Conservation (phyloP, 495 filamentous ascomycete species). For the Physcia stellaris region DNA sequence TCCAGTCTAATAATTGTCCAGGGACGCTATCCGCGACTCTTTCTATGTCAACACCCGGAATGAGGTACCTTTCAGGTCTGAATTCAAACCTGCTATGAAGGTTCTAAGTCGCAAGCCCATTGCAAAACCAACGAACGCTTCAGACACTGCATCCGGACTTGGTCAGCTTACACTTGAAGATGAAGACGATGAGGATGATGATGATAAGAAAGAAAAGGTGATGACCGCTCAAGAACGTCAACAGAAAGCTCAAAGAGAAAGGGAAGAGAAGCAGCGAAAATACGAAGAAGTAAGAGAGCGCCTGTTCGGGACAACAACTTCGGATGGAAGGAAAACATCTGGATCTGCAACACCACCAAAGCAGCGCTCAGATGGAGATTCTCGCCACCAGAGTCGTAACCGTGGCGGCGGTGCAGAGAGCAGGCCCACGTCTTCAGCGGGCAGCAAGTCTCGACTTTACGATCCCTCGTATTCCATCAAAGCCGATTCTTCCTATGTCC, state of each 20-base stretch:
- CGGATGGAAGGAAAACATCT: slow-evolving; percentile 33
- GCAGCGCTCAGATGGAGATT: slow-evolving; percentile 23
- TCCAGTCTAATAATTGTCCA: not conserved
- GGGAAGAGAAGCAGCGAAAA: slow-evolving; percentile 75
- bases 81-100: slow-evolving; percentile 74
- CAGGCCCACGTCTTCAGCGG: slow-evolving; percentile 32
- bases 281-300: slow-evolving; percentile 76
- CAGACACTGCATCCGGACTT: slow-evolving; percentile 43
- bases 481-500: too few relatives aligned
- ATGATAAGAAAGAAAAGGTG: slow-evolving; percentile 36
- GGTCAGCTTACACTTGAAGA: slow-evolving; percentile 36
- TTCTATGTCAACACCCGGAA: slow-evolving; percentile 58
- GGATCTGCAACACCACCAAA: slow-evolving; percentile 51
- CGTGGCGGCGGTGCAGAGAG: slow-evolving; percentile 24
- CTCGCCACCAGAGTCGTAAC: slow-evolving; percentile 19
- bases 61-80: slow-evolving; percentile 54
- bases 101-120: slow-evolving; percentile 71
- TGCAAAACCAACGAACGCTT: slow-evolving; percentile 30
- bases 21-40: slow-evolving; percentile 47
- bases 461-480: too few relatives aligned
- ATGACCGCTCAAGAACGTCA: slow-evolving; percentile 59
- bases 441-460: slow-evolving; percentile 44
- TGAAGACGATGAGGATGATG: slow-evolving; percentile 56
- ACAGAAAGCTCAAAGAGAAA: slow-evolving; percentile 56
- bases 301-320: slow-evolving; percentile 55